Percentiles rank a stretch among this genome's conserved stretches.
Evolutionary conservation across 208 protist species (phyloP).

Genomic region (Leishmania martiniquensis): DNA sequence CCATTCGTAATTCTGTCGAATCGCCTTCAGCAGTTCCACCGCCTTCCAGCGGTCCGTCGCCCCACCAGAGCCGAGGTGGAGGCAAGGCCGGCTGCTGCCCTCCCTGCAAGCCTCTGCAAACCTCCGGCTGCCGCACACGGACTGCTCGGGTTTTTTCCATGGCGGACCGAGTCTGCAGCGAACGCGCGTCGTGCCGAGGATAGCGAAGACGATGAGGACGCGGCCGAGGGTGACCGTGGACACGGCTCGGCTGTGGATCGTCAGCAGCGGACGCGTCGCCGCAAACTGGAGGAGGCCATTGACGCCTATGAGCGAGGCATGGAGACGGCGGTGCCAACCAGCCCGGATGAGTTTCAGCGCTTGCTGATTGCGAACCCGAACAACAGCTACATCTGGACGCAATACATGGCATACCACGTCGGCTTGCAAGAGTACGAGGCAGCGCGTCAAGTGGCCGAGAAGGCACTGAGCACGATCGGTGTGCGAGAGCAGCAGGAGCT

Average conservation of each 20-base stretch:
- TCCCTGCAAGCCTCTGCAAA: neutral
- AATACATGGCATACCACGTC: conserved; percentile 94
- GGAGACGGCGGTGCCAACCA: conserved; percentile 71
- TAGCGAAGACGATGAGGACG: conserved; percentile 38
- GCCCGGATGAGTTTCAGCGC: conserved; percentile 90
- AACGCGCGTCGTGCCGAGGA: conserved; percentile 27
- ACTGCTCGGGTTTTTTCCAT: conserved; percentile 73
- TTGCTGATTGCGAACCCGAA: conserved; percentile 90
- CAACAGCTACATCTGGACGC: conserved; percentile 93
- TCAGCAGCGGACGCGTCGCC: conserved; percentile 53
- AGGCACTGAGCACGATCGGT: conserved; percentile 90
- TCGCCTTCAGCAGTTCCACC: conserved; percentile 36
- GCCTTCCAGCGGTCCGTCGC: conserved; percentile 47
- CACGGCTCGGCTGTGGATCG: conserved; percentile 3
- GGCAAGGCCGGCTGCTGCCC: neutral
- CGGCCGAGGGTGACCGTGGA: conserved; percentile 14
- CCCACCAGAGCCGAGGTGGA: neutral
- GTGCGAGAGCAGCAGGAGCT: conserved; percentile 80
- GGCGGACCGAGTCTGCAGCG: conserved; percentile 38
- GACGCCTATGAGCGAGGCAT: conserved; percentile 87
- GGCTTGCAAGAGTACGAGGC: conserved; percentile 86
- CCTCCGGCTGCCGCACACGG: conserved; percentile 19
- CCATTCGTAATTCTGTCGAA: conserved; percentile 79
- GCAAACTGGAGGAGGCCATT: conserved; percentile 81
- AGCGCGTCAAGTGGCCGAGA: conserved; percentile 90